phyloP scores from a whole-genome alignment of 164 flowering plant species.

The Buxus sempervirens region DNA sequence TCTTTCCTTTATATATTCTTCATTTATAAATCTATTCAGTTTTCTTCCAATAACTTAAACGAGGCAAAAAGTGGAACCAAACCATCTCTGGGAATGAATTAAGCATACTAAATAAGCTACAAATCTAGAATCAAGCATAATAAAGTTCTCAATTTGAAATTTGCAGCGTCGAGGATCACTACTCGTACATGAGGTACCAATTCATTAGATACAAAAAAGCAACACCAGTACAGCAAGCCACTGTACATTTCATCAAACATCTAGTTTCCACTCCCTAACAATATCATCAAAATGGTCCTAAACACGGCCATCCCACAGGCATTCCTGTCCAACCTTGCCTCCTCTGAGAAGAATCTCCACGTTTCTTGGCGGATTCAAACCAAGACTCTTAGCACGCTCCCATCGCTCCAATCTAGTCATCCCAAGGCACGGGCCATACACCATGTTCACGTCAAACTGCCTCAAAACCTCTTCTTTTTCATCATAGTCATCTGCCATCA shows the following conservation, averaged over 20 bases:
- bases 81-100: too few species aligned
- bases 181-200: not conserved
- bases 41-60: too few species aligned
- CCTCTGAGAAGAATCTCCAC: constrained; percentile 40
- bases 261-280: not conserved
- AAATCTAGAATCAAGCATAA: too few species aligned
- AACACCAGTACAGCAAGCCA: constrained; percentile 28
- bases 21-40: too few species aligned
- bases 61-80: too few species aligned
- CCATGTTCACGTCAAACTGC: constrained; percentile 86
- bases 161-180: too few species aligned
- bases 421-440: constrained; percentile 85
- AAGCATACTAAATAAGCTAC: too few species aligned
- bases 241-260: constrained; percentile 15
- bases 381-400: constrained; percentile 67
- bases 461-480: constrained; percentile 54
- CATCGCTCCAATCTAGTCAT: constrained; percentile 67
- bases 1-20: too few species aligned
- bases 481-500: constrained; percentile 37
- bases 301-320: constrained; percentile 78
- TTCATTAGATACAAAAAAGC: constrained; percentile 2
- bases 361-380: constrained; percentile 67
- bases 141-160: too few species aligned
- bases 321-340: constrained; percentile 33
- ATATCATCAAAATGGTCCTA: constrained; percentile 19